Percentiles rank a stretch among this genome's conserved stretches.
These are phyloP conservation scores for Herpetomonas muscarum DNA, from an alignment of 208 protist genomes.

Conservation along the genomic window DNA sequence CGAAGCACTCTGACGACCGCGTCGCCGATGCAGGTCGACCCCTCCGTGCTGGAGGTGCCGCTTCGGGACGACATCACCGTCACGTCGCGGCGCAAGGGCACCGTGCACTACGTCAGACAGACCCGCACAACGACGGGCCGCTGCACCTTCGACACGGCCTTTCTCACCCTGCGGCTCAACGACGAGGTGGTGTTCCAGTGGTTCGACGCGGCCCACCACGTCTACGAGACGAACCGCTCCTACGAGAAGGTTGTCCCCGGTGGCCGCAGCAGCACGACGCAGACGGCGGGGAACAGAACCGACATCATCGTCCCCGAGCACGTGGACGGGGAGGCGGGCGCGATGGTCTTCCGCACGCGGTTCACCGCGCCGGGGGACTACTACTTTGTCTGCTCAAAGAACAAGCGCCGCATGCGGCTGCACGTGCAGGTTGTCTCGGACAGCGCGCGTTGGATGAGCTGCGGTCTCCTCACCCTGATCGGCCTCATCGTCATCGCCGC, in stretches of 20 bases:
- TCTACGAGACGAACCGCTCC: slow-evolving; percentile 25
- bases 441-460: slow-evolving; percentile 4
- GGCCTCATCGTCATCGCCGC: slow-evolving; percentile 1
- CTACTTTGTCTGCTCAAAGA: slow-evolving; percentile 25
- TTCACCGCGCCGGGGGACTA: slow-evolving; percentile 24
- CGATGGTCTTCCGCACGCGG: background rate
- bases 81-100: background rate
- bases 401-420: slow-evolving; percentile 18
- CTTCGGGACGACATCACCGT: background rate
- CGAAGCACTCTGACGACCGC: slow-evolving; percentile 2
- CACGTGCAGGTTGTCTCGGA: slow-evolving; percentile 23
- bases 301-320: background rate
- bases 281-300: background rate
- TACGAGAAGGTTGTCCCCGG: slow-evolving; percentile 17
- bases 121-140: background rate
- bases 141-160: slow-evolving; percentile 3
- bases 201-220: slow-evolving; percentile 12
- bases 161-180: slow-evolving; percentile 9
- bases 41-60: slow-evolving; percentile 10
- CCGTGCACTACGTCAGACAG: slow-evolving; percentile 13
- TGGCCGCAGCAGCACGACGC: slow-evolving; percentile 17
- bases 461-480: slow-evolving; percentile 9
- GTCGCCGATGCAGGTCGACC: slow-evolving; percentile 12
- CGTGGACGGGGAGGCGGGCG: background rate
- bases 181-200: slow-evolving; percentile 22